Evolutionary conservation across 352 stramenopile genomes (phyloP).

Genomic region (Aphanomyces cochlioides): DNA sequence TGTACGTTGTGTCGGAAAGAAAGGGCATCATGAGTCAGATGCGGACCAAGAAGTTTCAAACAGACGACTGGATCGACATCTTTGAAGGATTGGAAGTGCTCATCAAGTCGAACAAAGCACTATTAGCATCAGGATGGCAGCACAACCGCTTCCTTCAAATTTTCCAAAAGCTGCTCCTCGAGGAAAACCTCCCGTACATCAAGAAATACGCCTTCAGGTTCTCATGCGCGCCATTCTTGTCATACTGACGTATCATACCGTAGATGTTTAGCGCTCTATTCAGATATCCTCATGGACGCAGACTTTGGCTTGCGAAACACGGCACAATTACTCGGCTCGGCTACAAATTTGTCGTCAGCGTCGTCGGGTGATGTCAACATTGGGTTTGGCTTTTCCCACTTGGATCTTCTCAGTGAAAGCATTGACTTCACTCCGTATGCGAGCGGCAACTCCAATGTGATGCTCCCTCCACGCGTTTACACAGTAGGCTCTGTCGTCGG

Average conservation of each 20-base stretch:
- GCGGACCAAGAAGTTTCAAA: conserved; percentile 71
- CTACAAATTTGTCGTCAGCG: not conserved
- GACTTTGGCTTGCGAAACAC: conserved; percentile 54
- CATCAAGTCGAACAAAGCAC: conserved; percentile 60
- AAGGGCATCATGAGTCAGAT: conserved; percentile 78
- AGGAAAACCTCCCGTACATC: conserved; percentile 84
- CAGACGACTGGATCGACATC: conserved; percentile 85
- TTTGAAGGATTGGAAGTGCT: conserved; percentile 84
- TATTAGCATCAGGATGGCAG: conserved; percentile 78
- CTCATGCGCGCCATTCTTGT: not conserved
- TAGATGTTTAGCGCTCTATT: conserved; percentile 70
- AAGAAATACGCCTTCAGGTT: conserved; percentile 85
- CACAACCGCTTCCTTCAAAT: conserved; percentile 74
- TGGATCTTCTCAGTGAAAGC: conserved; percentile 75
- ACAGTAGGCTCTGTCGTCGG: conserved; percentile 81
- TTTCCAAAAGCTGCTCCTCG: conserved; percentile 79
- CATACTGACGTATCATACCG: not conserved
- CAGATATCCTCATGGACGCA: conserved; percentile 41
- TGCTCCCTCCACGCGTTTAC: conserved; percentile 79
- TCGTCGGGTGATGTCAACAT: conserved; percentile 29
- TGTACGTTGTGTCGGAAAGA: conserved; percentile 63
- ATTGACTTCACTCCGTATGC: conserved; percentile 85
- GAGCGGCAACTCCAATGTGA: conserved; percentile 62
- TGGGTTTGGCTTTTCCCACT: conserved; percentile 42
- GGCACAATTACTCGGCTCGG: conserved; percentile 45